These are phyloP conservation scores for Cicer cuneatum DNA, from an alignment of 306 rosid species.

Conservation along the genomic window DNA sequence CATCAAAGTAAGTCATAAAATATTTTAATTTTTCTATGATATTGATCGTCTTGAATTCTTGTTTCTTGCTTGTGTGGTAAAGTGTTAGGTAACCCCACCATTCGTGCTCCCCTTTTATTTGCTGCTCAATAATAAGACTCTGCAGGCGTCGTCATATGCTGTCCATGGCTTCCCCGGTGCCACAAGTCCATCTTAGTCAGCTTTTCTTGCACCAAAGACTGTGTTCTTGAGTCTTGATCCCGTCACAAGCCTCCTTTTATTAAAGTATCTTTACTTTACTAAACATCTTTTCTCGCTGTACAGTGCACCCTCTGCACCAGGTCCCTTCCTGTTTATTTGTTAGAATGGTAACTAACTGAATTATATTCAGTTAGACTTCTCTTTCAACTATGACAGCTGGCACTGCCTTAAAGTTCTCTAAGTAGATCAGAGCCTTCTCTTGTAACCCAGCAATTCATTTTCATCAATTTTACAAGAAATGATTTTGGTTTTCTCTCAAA, in stretches of 20 bases:
- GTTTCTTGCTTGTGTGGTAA: conserved; percentile 23
- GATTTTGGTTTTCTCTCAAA: no score
- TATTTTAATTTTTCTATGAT: conserved; percentile 25
- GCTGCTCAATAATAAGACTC: neutral
- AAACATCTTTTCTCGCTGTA: neutral
- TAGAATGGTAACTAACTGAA: neutral
- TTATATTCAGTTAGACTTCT: no score
- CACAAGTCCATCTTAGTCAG: neutral
- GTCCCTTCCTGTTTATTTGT: neutral
- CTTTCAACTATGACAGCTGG: neutral
- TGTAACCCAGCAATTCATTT: no score
- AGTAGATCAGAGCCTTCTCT: neutral
- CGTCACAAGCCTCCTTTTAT: neutral
- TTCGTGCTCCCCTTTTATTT: conserved; percentile 1
- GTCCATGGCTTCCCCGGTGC: conserved; percentile 18
- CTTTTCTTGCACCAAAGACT: neutral
- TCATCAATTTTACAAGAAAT: no score
- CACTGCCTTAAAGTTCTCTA: neutral
- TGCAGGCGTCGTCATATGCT: neutral
- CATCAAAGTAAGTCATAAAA: conserved; percentile 76
- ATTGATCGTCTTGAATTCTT: conserved; percentile 12
- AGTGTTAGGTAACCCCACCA: conserved; percentile 24
- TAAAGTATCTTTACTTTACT: neutral
- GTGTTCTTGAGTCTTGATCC: conserved; percentile 1
- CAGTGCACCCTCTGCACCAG: neutral